phyloP scores from a whole-genome alignment of 148 eudicot species.

The Talinum fruticosum region DNA sequence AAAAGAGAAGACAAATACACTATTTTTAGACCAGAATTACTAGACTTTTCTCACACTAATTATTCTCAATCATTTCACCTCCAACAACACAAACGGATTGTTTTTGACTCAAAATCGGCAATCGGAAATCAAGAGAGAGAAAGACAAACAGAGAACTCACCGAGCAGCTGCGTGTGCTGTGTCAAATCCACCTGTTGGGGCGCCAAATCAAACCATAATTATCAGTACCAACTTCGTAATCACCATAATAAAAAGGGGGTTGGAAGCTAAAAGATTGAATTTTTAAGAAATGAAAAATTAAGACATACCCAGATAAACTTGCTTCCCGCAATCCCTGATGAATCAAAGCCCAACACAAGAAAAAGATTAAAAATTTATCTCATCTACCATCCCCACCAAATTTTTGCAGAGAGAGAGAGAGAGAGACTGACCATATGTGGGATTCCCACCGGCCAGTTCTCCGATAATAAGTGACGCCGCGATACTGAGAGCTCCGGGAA shows the following conservation, averaged over 20 bases:
- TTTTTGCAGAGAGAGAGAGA: neutral
- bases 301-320: slow-evolving; percentile 85
- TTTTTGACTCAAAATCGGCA: neutral
- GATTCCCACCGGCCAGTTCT: slow-evolving; percentile 98
- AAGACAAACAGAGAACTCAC: slow-evolving; percentile 33
- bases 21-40: too few relatives aligned
- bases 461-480: slow-evolving; percentile 93
- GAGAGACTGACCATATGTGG: slow-evolving; percentile 66
- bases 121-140: neutral
- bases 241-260: neutral
- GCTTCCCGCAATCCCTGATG: slow-evolving; percentile 98
- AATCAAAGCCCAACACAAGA: too few relatives aligned
- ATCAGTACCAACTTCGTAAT: neutral
- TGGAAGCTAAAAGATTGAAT: slow-evolving; percentile 4
- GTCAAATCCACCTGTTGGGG: slow-evolving; percentile 82
- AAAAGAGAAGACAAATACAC: neutral
- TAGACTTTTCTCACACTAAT: too few relatives aligned
- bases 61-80: neutral
- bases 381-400: neutral
- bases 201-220: neutral
- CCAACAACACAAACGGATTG: neutral
- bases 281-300: neutral
- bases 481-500: slow-evolving; percentile 88
- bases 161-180: slow-evolving; percentile 99
- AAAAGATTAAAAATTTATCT: slow-evolving; percentile 2